These are phyloP conservation scores for Pisolithus thermaeus DNA, from an alignment of 1,284 basidiomycete species.

Conservation along the genomic window DNA sequence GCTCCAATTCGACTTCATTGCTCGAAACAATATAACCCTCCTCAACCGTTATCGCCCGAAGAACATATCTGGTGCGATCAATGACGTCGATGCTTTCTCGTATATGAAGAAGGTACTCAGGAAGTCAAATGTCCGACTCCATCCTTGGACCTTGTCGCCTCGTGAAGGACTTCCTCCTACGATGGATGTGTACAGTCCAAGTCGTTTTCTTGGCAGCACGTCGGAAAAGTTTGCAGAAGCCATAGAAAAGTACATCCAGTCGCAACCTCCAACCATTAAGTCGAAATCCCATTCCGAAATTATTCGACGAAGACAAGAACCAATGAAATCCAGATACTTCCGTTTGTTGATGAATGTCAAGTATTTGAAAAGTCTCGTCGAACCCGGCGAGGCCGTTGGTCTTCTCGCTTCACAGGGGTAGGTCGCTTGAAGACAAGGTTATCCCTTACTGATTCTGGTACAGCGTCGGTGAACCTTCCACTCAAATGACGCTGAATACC, in stretches of 20 bases:
- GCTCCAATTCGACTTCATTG: slow-evolving; percentile 90
- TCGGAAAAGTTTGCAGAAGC: slow-evolving; percentile 90
- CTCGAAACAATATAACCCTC: slow-evolving; percentile 81
- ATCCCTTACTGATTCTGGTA: not conserved
- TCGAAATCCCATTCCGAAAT: slow-evolving; percentile 43
- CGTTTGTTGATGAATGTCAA: slow-evolving; percentile 80
- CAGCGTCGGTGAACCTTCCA: slow-evolving; percentile 97
- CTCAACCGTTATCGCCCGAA: slow-evolving; percentile 70
- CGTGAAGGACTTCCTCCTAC: slow-evolving; percentile 64
- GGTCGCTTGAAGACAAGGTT: slow-evolving; percentile 19
- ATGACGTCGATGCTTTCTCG: slow-evolving; percentile 61
- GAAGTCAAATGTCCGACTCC: slow-evolving; percentile 45
- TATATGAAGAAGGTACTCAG: slow-evolving; percentile 94
- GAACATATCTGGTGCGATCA: slow-evolving; percentile 54
- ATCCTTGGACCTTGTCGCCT: slow-evolving; percentile 40
- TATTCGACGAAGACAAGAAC: slow-evolving; percentile 42
- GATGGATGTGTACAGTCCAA: slow-evolving; percentile 76
- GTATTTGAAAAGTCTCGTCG: slow-evolving; percentile 90
- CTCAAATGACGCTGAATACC: slow-evolving; percentile 99
- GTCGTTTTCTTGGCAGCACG: slow-evolving; percentile 81
- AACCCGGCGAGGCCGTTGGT: slow-evolving; percentile 97
- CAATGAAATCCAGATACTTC: slow-evolving; percentile 62
- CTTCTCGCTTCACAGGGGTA: slow-evolving; percentile 97
- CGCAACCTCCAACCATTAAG: slow-evolving; percentile 64
- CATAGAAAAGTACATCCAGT: slow-evolving; percentile 76